These are phyloP conservation scores for Wilhelminamyces savonicus DNA, from an alignment of 805 yeast species.

Conservation along the genomic window DNA sequence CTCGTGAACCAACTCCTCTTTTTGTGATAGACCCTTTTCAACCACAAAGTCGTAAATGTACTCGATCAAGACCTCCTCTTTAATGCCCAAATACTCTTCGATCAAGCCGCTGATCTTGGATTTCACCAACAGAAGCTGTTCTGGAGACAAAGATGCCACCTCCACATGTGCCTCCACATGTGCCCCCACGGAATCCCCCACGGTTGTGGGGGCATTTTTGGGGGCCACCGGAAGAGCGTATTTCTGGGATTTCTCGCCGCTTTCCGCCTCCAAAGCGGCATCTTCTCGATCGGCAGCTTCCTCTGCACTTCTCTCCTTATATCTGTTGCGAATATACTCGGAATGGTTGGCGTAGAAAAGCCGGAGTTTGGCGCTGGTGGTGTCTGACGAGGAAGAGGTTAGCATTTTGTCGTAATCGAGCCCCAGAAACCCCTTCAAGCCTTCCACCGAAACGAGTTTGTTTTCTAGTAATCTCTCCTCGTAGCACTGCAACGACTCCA, in stretches of 20 bases:
- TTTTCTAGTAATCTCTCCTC: slow-evolving; percentile 33
- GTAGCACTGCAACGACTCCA: slow-evolving; percentile 21
- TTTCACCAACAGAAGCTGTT: slow-evolving; percentile 16
- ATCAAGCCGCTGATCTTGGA: slow-evolving; percentile 36
- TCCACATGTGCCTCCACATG: neutral
- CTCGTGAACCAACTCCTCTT: slow-evolving; percentile 35
- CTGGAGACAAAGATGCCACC: slow-evolving; percentile 7
- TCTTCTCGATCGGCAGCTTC: slow-evolving; percentile 36
- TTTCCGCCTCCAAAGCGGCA: slow-evolving; percentile 26
- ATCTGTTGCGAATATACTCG: slow-evolving; percentile 37
- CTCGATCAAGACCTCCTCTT: slow-evolving; percentile 44
- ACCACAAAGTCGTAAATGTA: slow-evolving; percentile 36
- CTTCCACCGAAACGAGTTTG: slow-evolving; percentile 28
- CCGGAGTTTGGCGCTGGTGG: slow-evolving; percentile 3
- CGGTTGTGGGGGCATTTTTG: neutral
- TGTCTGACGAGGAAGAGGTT: too few species aligned
- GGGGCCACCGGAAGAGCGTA: too few species aligned
- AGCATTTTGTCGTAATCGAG: slow-evolving; percentile 11
- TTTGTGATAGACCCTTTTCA: slow-evolving; percentile 21
- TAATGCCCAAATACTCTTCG: slow-evolving; percentile 47
- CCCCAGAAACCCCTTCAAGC: slow-evolving; percentile 18
- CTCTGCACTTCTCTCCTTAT: slow-evolving; percentile 32
- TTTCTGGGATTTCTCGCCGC: slow-evolving; percentile 6
- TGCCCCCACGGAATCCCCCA: neutral
- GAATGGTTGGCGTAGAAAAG: slow-evolving; percentile 37